Percentiles rank a stretch among this genome's conserved stretches.
Conservation (phyloP, 306 rosid genomes). For the Prunus kanzakura region DNA sequence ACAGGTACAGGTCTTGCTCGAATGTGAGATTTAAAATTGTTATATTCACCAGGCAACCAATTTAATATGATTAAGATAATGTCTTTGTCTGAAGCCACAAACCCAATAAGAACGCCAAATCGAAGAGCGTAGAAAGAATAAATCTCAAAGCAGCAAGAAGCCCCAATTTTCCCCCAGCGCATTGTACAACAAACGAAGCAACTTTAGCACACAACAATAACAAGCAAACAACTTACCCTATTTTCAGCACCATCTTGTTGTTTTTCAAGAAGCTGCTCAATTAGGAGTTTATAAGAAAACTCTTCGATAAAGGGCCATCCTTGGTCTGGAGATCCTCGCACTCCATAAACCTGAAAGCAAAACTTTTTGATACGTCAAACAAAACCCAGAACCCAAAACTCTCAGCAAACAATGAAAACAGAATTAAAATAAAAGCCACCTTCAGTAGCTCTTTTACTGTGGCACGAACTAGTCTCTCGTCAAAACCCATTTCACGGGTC, state of each 20-base stretch:
- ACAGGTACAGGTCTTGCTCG: not conserved
- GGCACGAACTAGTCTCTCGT: slow-evolving; percentile 18
- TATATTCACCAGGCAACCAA: not conserved
- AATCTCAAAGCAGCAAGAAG: no score
- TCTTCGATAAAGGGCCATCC: slow-evolving; percentile 65
- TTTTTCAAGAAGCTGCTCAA: slow-evolving; percentile 39
- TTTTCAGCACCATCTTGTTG: slow-evolving; percentile 1
- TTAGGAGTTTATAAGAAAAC: slow-evolving; percentile 35
- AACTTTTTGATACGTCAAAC: not conserved
- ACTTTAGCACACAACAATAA: not conserved
- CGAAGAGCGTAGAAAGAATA: no score
- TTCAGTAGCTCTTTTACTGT: slow-evolving; percentile 36
- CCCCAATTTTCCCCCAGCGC: not conserved
- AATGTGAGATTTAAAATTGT: not conserved
- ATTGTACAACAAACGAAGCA: not conserved
- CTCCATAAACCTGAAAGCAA: slow-evolving; percentile 47
- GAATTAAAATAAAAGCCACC: slow-evolving; percentile 20
- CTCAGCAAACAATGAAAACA: not conserved
- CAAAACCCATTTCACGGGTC: slow-evolving; percentile 36
- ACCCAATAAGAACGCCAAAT: no score
- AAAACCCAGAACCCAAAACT: not conserved
- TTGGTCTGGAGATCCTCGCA: not conserved
- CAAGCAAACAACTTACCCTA: slow-evolving; percentile 12
- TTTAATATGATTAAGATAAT: not conserved
- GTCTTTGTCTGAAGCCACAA: not conserved